phyloP scores from a whole-genome alignment of 1,284 basidiomycete species.

The Rhodotorula sp. region DNA sequence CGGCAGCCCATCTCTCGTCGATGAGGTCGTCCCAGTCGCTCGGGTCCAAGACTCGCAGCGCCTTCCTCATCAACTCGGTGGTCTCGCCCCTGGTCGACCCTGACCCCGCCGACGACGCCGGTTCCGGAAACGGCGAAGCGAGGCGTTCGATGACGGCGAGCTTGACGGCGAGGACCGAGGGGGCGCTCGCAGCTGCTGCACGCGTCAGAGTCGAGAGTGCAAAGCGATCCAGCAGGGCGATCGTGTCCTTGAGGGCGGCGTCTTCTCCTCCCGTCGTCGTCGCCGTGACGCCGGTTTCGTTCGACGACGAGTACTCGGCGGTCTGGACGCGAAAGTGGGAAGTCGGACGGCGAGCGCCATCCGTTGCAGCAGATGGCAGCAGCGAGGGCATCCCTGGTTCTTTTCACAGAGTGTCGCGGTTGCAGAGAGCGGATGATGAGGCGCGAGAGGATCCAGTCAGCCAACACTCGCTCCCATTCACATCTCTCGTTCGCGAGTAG shows the following conservation, averaged over 20 bases:
- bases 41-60: slow-evolving; percentile 5
- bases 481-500: no score
- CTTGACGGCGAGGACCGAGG: background rate
- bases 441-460: no score
- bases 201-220: background rate
- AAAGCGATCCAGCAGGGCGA: background rate
- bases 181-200: background rate
- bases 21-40: slow-evolving; percentile 20
- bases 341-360: background rate
- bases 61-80: background rate
- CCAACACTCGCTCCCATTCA: no score
- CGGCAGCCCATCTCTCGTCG: slow-evolving; percentile 26
- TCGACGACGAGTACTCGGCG: background rate
- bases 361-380: background rate
- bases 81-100: background rate
- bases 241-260: background rate
- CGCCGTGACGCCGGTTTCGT: background rate
- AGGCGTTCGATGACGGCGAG: slow-evolving; percentile 6
- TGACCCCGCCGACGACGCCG: background rate
- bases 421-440: no score
- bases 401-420: background rate
- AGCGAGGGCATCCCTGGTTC: background rate
- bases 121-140: background rate
- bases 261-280: background rate
- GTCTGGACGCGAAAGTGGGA: slow-evolving; percentile 1